Evolutionary conservation across 2,329 filamentous ascomycete genomes (phyloP), one percentile per base, ranked within the genome.

Genomic region (Rhinocladiella similis): DNA sequence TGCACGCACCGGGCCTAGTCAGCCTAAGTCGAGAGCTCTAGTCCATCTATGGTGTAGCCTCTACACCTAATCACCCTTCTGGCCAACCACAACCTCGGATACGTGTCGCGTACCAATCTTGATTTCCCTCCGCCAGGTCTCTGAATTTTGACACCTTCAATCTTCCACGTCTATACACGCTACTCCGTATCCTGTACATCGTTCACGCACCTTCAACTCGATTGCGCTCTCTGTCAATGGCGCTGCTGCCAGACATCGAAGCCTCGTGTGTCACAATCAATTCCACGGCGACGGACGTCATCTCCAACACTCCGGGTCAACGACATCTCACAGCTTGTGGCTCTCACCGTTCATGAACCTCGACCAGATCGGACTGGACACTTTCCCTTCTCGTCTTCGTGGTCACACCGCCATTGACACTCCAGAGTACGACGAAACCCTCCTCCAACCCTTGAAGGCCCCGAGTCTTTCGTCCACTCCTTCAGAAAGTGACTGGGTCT

Each of bases 261-360:
- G 20, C n/a, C 20, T 49, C 16, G 47, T 54, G 54, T 51, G 53
- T 52, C 33, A 58, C 35, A 41, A 42, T 39, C 38, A 13, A 36
- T 27, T 36, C 43, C 42, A 49, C 50, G 38, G 41, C 41, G 41
- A 14, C 27, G 35, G 57, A 47, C 38, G 18, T 57, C 47, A 49
- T 50, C 10, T 50, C 18, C 48, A 45, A 48, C 42, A 38, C 39
- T 46, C 29, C 51, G 33, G 54, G 48, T 19, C 12, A 48, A n/a
- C 27, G 19, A 51, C 46, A 18, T 20, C 43, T 56, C 29, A 43
- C 38, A 27, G 41, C 43, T 56, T 33, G 27, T 46, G 35, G 22
- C 52, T 19, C 42, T 22, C 50, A 53, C 56, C 56, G 53, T 63
- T 65, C 58, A 65, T 65, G 63, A 64, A 52, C 63, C 50, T 57